phyloP scores from a whole-genome alignment of 2,329 filamentous ascomycete genomes.

The Exophiala alcalophila region DNA sequence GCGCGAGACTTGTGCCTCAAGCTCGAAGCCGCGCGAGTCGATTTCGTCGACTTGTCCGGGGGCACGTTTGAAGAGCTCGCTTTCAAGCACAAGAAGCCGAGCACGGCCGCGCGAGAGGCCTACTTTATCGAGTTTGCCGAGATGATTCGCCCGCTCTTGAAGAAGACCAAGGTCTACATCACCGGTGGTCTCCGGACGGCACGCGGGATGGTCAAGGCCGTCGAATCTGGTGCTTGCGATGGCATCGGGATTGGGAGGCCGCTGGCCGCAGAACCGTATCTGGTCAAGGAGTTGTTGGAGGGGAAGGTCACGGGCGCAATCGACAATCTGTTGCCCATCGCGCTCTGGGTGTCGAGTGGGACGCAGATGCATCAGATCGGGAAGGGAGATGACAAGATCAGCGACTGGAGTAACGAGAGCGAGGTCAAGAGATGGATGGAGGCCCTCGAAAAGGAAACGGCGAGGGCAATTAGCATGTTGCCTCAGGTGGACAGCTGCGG shows the following conservation, averaged over 20 bases:
- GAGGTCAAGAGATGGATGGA: constrained; percentile 28
- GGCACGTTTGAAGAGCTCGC: constrained; percentile 28
- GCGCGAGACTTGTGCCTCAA: constrained; percentile 22
- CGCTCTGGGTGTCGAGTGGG: constrained; percentile 23
- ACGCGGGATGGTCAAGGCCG: constrained; percentile 25
- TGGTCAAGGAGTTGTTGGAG: constrained; percentile 23
- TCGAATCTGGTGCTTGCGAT: constrained; percentile 19
- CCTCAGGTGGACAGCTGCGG: constrained; percentile 38
- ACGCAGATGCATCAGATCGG: constrained; percentile 29
- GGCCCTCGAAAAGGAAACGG: constrained; percentile 26
- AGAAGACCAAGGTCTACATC: constrained; percentile 28
- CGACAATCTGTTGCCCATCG: constrained; percentile 26
- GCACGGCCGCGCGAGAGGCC: constrained; percentile 24
- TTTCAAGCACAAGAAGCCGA: constrained; percentile 28
- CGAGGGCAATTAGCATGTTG: constrained; percentile 28
- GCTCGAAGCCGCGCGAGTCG: constrained; percentile 26
- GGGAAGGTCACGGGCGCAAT: constrained; percentile 23
- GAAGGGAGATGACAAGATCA: constrained; percentile 17
- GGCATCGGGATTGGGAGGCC: constrained; percentile 28
- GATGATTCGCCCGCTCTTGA: constrained; percentile 25
- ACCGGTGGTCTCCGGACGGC: constrained; percentile 26
- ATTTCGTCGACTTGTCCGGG: constrained; percentile 28
- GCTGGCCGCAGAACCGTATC: constrained; percentile 25
- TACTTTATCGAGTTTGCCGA: constrained; percentile 30
- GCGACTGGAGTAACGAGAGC: constrained; percentile 29